Conservation (phyloP, 495 filamentous ascomycete species). For the Chaetomium tenue region DNA sequence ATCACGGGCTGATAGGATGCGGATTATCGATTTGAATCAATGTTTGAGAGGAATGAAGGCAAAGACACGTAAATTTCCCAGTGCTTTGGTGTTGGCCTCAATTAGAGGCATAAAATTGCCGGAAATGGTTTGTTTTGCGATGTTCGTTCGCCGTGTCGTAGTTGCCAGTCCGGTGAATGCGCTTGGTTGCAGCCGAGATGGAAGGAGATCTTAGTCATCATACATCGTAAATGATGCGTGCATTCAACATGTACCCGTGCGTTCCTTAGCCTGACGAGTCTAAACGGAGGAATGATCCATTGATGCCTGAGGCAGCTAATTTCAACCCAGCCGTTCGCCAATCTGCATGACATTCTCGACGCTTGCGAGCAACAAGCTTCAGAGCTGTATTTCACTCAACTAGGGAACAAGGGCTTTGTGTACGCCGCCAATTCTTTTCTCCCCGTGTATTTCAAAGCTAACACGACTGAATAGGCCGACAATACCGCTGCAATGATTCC, state of each 20-base stretch:
- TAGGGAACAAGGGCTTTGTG: conserved; percentile 28
- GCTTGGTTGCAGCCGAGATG: background rate
- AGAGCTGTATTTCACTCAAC: conserved; percentile 22
- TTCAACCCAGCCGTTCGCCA: conserved; percentile 23
- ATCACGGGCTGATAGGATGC: background rate
- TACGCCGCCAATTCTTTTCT: conserved; percentile 17
- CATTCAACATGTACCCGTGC: background rate
- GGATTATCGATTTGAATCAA: background rate
- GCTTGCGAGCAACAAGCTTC: conserved; percentile 16
- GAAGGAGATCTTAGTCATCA: conserved; percentile 14
- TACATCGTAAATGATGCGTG: background rate
- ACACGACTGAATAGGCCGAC: conserved; percentile 29
- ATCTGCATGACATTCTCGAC: conserved; percentile 18
- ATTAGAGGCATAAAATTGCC: background rate
- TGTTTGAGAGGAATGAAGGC: background rate
- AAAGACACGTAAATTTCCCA: conserved; percentile 10
- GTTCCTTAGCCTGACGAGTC: no score
- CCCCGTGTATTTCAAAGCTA: background rate
- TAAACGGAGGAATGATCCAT: background rate
- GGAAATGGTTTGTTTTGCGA: background rate
- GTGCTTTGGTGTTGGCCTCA: background rate
- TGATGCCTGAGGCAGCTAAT: conserved; percentile 24
- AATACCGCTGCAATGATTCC: conserved; percentile 68
- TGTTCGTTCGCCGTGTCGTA: conserved; percentile 8
- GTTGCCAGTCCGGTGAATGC: background rate